Evolutionary conservation across 176 grass and related monocot species (phyloP), one percentile per base, ranked within the genome.

Genomic region (Oryza longistaminata): DNA sequence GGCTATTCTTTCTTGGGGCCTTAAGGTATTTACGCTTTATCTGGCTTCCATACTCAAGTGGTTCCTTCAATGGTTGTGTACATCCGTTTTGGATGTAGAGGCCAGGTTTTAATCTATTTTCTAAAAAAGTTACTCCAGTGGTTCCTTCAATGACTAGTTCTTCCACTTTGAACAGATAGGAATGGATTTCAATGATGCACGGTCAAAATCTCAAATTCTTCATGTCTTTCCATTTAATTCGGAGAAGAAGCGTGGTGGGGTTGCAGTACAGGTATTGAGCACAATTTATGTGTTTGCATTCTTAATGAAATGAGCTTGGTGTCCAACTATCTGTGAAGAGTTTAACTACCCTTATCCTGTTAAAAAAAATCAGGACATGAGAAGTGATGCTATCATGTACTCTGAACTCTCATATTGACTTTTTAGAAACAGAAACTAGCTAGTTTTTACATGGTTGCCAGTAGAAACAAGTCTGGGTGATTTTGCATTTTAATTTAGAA

Each of bases 161-260:
- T 40, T 84, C 70, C 85, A 73, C 60, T 48, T 88, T 76, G 65
- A 69, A 81, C 91, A 98, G 96, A 76, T 93, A 76, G 93, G 93
- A 80, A 98, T 95, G 91, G 78, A 95, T 79, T 98, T 98, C 83
- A 78, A 76, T 15, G 77, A 77, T 66, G 90, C 62, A 35, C 81
- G 85, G 44, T 82, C 80, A 46, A 87, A 87, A 73, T 90, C 91
- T 85, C 87, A 83, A 49, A 58, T 98, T 89, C 88, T 98, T 89
- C 93, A 93, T 75, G 96, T 90, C 19, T 83, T 90, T 83, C 93
- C 96, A 27, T 98, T 98, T 85, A 98, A 93, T 81, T 98, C 96
- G 0, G 93, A 98, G 93, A 98, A 98, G 81, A 98, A 98, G 74
- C 85, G 91, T 65, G 93, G 96, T n/a, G 93, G 93, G 83, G 91